phyloP scores from a whole-genome alignment of 768 basidiomycete genomes.

The Lentinula detonsa region DNA sequence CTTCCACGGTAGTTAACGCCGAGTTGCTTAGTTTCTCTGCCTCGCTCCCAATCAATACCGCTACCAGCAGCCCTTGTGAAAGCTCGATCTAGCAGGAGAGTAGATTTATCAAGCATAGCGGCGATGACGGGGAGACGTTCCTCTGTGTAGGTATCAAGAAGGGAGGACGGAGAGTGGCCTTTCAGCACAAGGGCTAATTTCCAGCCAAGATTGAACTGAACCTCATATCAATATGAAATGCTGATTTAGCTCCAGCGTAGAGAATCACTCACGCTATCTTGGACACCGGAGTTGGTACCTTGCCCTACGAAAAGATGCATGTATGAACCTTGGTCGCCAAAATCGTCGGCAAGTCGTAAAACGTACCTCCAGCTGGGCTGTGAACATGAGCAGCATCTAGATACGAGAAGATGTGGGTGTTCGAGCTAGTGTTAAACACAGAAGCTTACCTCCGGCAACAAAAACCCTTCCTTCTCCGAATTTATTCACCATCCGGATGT shows the following conservation, averaged over 20 bases:
- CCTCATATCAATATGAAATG: neutral
- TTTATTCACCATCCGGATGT: constrained; percentile 37
- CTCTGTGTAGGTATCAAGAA: constrained; percentile 18
- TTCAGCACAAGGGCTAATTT: constrained; percentile 22
- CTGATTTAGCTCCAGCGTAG: neutral
- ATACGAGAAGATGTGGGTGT: neutral
- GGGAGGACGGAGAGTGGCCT: constrained; percentile 10
- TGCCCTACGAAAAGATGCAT: constrained; percentile 5
- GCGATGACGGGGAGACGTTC: constrained; percentile 24
- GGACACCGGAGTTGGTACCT: constrained; percentile 27
- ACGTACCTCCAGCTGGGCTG: constrained; percentile 23
- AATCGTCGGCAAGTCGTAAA: neutral
- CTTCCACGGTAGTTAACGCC: constrained; percentile 53
- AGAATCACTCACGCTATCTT: constrained; percentile 20
- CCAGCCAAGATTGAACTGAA: constrained; percentile 23
- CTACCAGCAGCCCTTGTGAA: neutral
- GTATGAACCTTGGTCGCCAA: neutral
- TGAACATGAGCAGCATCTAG: constrained; percentile 40
- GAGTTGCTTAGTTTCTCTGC: constrained; percentile 29
- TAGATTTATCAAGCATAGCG: constrained; percentile 19
- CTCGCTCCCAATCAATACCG: constrained; percentile 14
- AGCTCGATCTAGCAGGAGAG: constrained; percentile 10
- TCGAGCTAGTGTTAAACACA: neutral
- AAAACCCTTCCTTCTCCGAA: constrained; percentile 36
- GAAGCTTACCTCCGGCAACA: constrained; percentile 32